Base-by-base conservation (phyloP, 345 rosid genomes). In the Linum usitatissimum region DNA sequence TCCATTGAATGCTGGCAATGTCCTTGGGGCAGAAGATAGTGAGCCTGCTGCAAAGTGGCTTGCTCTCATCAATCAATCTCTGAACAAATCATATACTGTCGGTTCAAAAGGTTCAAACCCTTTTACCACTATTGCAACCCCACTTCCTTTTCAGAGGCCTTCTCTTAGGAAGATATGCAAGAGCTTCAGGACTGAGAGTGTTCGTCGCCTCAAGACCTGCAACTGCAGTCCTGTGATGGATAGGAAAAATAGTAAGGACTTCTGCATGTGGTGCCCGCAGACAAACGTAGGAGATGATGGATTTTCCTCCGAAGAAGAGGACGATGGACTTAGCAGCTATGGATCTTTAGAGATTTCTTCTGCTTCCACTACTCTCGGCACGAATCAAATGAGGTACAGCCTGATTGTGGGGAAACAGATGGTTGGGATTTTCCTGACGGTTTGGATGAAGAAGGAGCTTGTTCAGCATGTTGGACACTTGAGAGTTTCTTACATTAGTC, bases 11-110 rank as follows among this genome's bases (percentile, higher is more conserved):
- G 99, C 99, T 55, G 99, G 99, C 64, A 90, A 93, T 62, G 97
- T 93, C 23, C 91, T 93, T 13, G 97, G 84, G 9, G 84, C 75
- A 48, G 99, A 88, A 71, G 99, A 93, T 68, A 87, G 83, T 55
- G 97, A 90, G 70, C 99, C 99, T n/a, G 96, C 99, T 9, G 91
- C 83, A 6, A 90, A 81, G 74, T 93, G 99, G 99, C 76, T 90
- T 23, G 74, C 83, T 28, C 65, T 90, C 67, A 82, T 93, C 6
- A 83, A 84, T 20, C 88, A 84, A 62, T 81, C 99, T 1, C 79
- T 93, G 64, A 93, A 93, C 76, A 83, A 78, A 75, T 65, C 84
- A 13, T 64, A 62, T 39, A 39, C 61, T 55, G 53, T 66, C 49
- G 64, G 60, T 61, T 62, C 68, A n/a, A 69, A 68, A 71, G 70